phyloP scores from a whole-genome alignment of 805 yeast genomes.

The Nakazawaea holstii region DNA sequence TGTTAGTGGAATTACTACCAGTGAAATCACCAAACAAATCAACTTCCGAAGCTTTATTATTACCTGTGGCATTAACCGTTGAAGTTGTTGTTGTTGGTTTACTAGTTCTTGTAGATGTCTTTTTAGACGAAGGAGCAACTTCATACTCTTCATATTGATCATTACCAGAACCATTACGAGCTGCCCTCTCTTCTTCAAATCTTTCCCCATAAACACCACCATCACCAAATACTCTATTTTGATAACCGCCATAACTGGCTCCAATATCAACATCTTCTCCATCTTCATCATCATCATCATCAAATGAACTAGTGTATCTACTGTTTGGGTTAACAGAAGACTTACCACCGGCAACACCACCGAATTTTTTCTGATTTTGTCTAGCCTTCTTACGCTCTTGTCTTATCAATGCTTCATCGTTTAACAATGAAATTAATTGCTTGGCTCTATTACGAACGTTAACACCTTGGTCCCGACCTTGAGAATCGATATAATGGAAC shows the following conservation, averaged over 20 bases:
- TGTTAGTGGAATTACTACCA: no score
- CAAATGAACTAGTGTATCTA: slow-evolving; percentile 28
- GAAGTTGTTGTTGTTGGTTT: slow-evolving; percentile 29
- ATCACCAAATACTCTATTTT: slow-evolving; percentile 59
- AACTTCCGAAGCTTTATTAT: slow-evolving; percentile 27
- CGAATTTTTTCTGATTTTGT: slow-evolving; percentile 75
- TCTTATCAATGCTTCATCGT: slow-evolving; percentile 72
- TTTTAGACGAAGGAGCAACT: slow-evolving; percentile 35
- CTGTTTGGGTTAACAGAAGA: slow-evolving; percentile 28
- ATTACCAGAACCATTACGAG: slow-evolving; percentile 24
- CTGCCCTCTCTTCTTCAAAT: slow-evolving; percentile 51
- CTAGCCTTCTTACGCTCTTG: slow-evolving; percentile 89
- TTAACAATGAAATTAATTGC: slow-evolving; percentile 61
- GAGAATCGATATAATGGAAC: slow-evolving; percentile 90
- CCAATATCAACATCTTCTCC: slow-evolving; percentile 35
- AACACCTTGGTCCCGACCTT: slow-evolving; percentile 94
- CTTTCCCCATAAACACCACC: slow-evolving; percentile 68
- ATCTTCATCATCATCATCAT: slow-evolving; percentile 44
- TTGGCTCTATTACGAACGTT: slow-evolving; percentile 91
- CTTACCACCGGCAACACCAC: slow-evolving; percentile 69
- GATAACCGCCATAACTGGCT: slow-evolving; percentile 22
- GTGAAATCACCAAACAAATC: slow-evolving; percentile 55
- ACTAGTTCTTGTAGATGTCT: slow-evolving; percentile 21
- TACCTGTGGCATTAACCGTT: slow-evolving; percentile 39
- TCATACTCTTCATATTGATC: slow-evolving; percentile 60